Base-by-base conservation (phyloP, 345 rosid genomes). In the Salix caprea region DNA sequence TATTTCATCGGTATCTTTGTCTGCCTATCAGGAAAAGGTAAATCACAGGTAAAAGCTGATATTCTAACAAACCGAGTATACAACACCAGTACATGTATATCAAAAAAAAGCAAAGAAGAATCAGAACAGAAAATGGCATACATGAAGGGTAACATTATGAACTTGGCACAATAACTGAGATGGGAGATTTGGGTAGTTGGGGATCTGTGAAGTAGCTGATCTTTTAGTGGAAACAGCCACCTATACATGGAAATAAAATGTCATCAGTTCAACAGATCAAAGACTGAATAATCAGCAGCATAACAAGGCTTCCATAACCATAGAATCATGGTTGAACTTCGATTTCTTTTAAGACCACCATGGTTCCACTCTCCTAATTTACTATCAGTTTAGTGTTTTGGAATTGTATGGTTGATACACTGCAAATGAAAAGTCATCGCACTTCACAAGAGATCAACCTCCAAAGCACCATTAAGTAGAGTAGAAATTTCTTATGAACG, bases 81-180 rank as follows among this genome's bases (percentile, higher is more conserved):
- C 39, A 50, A 11, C 9, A 50, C 42, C 21, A 21, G 64, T 19
- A 18, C n/a, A 30, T 64, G 61, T 7, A 36, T 13, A 19, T 5
- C 23, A 71, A 70, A 62, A 23, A 32, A 56, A 67, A 5, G 36
- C 34, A 61, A 7, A 9, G 66, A 23, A 10, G 11, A 26, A 58
- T 10, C 64, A 58, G 18, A 42, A 54, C 48, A 44, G 42, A 75
- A 80, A 65, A 23, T 61, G 18, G 46, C 90, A 42, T 88, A 96
- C 98, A 84, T 94, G 98, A 36, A 88, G 85, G 1, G 96, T 89
- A 74, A 92, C 97, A 81, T 89, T 90, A 81, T 94, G 98, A 79
- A 96, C 97, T 91, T 96, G 99, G 83, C 99, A 96, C 90, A 96
- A 72, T 73, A 96, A 76, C 90, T 96, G 98, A 77, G 98, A 89